Conservation (phyloP, 1,284 basidiomycete genomes). For the Rhodotorula sp. region DNA sequence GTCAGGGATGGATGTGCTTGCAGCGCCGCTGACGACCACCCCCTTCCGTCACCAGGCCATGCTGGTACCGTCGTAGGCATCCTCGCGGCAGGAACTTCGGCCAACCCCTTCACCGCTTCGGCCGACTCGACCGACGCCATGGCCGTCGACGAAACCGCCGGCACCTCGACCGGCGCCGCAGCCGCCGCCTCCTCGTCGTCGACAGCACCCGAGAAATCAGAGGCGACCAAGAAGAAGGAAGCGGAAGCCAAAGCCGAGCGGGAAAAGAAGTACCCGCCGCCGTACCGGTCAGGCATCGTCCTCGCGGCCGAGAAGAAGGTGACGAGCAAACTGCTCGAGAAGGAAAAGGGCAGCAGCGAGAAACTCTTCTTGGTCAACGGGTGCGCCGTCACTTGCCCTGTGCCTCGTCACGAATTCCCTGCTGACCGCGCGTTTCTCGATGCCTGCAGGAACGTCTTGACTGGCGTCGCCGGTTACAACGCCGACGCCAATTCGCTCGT, state of each 20-base stretch:
- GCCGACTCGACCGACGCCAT: slow-evolving; percentile 39
- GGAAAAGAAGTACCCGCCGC: slow-evolving; percentile 41
- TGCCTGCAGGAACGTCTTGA: slow-evolving; percentile 77
- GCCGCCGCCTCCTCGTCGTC: slow-evolving; percentile 13
- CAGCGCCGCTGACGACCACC: not conserved
- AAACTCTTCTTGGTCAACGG: slow-evolving; percentile 92
- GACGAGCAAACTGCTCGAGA: slow-evolving; percentile 94
- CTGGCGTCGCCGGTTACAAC: slow-evolving; percentile 91
- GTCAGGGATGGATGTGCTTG: too few relatives aligned
- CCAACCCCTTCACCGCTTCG: slow-evolving; percentile 35
- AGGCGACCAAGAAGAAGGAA: slow-evolving; percentile 41
- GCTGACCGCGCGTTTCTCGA: not conserved
- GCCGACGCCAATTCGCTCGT: slow-evolving; percentile 97
- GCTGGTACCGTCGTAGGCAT: slow-evolving; percentile 46
- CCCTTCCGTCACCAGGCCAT: slow-evolving; percentile 29
- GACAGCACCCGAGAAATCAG: slow-evolving; percentile 34
- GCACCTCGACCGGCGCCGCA: not conserved
- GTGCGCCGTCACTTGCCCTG: too few relatives aligned
- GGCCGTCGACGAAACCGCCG: slow-evolving; percentile 36
- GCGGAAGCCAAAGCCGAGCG: slow-evolving; percentile 39
- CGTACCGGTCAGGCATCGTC: slow-evolving; percentile 66
- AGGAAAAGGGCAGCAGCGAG: slow-evolving; percentile 90
- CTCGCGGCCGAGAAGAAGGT: slow-evolving; percentile 99
- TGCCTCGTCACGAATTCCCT: too few relatives aligned
- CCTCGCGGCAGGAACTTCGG: slow-evolving; percentile 44